phyloP scores from a whole-genome alignment of 2,329 filamentous ascomycete genomes.

The Colletotrichum spaethianum region DNA sequence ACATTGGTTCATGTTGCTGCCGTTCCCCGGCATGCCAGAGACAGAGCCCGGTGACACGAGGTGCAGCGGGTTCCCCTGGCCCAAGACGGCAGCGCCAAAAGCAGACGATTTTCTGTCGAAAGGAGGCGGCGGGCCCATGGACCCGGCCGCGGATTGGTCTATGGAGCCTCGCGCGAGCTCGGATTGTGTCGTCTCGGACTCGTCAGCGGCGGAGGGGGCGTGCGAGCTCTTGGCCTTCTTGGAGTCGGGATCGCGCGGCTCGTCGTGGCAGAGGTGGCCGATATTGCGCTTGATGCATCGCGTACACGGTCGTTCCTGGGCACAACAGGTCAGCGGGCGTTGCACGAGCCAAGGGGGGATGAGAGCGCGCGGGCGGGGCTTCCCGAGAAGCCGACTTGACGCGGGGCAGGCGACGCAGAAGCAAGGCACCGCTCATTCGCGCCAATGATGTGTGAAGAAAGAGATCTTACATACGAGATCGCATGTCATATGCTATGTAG shows the following conservation, averaged over 20 bases:
- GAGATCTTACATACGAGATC: constrained; percentile 79
- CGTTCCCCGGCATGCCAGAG: constrained; percentile 69
- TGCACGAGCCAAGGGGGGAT: constrained; percentile 42
- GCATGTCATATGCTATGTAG: constrained; percentile 88
- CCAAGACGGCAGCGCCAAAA: constrained; percentile 52
- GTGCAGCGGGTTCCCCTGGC: constrained; percentile 70
- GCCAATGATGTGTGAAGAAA: constrained; percentile 33
- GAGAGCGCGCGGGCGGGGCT: not conserved
- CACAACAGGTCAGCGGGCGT: constrained; percentile 50
- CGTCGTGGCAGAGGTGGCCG: constrained; percentile 97
- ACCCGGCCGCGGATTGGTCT: constrained; percentile 63
- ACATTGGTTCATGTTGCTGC: constrained; percentile 81
- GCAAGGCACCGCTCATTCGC: constrained; percentile 1
- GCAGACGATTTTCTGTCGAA: constrained; percentile 51
- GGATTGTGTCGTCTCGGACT: constrained; percentile 68
- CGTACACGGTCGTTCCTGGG: constrained; percentile 93
- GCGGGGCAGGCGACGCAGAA: constrained; percentile 43
- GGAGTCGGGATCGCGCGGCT: constrained; percentile 86
- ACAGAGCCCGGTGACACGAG: constrained; percentile 81
- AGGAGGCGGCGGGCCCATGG: constrained; percentile 68
- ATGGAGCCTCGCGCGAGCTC: constrained; percentile 68
- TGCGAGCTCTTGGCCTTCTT: constrained; percentile 83
- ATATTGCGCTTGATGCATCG: constrained; percentile 99
- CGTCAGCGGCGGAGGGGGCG: constrained; percentile 71
- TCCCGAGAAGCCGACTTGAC: constrained; percentile 26